A percentile compares a stretch with the other conserved stretches of the same genome.
Conservation (phyloP, 352 stramenopile species). For the Phytopythium aichiense region DNA sequence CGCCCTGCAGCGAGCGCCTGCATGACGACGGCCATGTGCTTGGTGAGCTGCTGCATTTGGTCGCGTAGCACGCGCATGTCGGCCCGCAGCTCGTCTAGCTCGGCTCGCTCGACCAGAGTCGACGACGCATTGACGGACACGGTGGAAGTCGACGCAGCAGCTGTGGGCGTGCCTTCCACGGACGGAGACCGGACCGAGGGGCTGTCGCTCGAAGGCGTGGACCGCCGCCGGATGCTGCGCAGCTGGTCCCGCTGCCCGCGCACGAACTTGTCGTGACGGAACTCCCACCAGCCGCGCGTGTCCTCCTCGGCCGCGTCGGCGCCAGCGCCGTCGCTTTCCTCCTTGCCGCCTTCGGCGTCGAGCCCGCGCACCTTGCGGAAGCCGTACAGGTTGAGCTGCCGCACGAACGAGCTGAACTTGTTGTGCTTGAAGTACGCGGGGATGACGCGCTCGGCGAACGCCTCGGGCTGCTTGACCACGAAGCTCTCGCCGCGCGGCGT, state of each 20-base stretch:
- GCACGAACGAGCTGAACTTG: constrained; percentile 91
- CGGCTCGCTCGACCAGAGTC: constrained; percentile 43
- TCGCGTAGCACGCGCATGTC: constrained; percentile 56
- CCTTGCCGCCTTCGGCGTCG: background rate
- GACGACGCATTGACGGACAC: constrained; percentile 11
- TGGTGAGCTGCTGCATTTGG: constrained; percentile 71
- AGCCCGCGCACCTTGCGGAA: constrained; percentile 74
- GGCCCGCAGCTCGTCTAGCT: constrained; percentile 65
- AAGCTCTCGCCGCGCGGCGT: constrained; percentile 76
- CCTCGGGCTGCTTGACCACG: constrained; percentile 83
- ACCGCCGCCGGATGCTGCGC: constrained; percentile 69
- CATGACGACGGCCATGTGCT: constrained; percentile 51
- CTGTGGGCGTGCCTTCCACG: background rate
- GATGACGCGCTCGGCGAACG: constrained; percentile 86
- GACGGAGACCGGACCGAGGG: constrained; percentile 15
- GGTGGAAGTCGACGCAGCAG: constrained; percentile 2
- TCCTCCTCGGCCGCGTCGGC: constrained; percentile 30
- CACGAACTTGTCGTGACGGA: constrained; percentile 84
- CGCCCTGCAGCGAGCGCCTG: constrained; percentile 38
- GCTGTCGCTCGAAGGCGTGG: constrained; percentile 12
- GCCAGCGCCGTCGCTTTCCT: background rate
- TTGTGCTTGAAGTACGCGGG: constrained; percentile 91
- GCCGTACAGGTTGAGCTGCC: constrained; percentile 92
- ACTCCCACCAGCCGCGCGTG: constrained; percentile 66
- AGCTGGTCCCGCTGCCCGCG: constrained; percentile 61